Base-by-base conservation (phyloP, 192 early-diverging fungal species). In the Podila clonocystis region DNA sequence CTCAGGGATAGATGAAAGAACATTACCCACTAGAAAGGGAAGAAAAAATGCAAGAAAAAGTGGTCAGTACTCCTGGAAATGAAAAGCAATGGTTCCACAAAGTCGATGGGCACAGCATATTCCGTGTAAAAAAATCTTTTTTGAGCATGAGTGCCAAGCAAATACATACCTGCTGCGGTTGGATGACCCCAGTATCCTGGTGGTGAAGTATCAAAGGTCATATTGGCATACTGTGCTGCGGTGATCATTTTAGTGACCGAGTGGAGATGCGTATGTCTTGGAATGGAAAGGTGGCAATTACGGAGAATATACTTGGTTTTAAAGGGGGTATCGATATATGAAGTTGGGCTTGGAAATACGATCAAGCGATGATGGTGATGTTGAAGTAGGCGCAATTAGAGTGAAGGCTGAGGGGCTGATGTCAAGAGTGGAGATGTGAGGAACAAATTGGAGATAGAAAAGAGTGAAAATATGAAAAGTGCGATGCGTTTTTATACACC, bases 131-230 rank as follows among this genome's bases (percentile, higher is more conserved):
- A n/a, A 45, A 63, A 24, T n/a, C 31, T 38, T 31, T 31, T 57
- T 50, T 13, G 20, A 62, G 59, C 9, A 36, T 30, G 24, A 55
- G 28, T 33, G 11, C 58, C n/a, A 69, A 36, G 26, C 15, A 38
- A 3, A 36, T 78, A 78, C 28, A 50, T 78, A 78, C 75, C 75
- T 71, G 75, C 70, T 24, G 75, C 63, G 9, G 75, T 78, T 45
- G 75, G 75, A 24, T 58, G 55, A 2, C 75, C 75, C 75, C 75
- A 78, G 22, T 48, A 78, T 19, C 75, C 75, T 6, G 58, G 49
- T 9, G 62, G 8, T 34, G 50, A 24, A 22, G 5, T 11, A 33
- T 6, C 8, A 17, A 45, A 45, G 29, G 58, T 78, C 9, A 59
- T 59, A 55, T 78, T 72, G 30, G 31, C 48, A 36, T 78, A 71